Base-by-base conservation (phyloP, 2,329 filamentous ascomycete genomes). In the Epichloe brachyelytri region DNA sequence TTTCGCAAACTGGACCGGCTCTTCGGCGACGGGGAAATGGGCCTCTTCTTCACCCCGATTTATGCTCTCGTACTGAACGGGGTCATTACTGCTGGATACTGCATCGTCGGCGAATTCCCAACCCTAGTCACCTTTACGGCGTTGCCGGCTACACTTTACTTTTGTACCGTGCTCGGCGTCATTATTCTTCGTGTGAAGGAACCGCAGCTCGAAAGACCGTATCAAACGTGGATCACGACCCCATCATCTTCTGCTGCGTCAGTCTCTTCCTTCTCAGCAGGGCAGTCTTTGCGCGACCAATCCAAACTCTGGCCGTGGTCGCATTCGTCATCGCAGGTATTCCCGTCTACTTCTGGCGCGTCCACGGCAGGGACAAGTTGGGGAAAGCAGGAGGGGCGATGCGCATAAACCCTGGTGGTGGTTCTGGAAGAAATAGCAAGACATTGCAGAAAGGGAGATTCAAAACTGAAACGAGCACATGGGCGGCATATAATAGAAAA, bases 101-200 rank as follows among this genome's bases (percentile, higher is more conserved):
- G 95, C 55, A 62, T 86, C 2, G 82, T 95, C 5, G 93, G 93
- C 67, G 88, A 95, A 65, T 97, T 98, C 64, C 77, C 82, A 49
- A 95, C 91, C 0, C 78, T 98, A 2, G 78, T 97, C 52, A 97
- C 93, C 0, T 98, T 65, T 97, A 97, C 69, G 93, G 93, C 51
- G 93, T 98, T 12, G 93, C 93, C 0, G 90, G 90, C 14, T 98
- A 98, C 66, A 88, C 88, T 98, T 65, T 98, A 98, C 71, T 98
- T 98, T 67, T 72, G 95, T 51, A 94, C 91, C 0, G 93, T 98
- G 0, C 78, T 98, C 0, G 93, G 93, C 0, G 76, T 98, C 46
- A 96, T 98, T 55, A 79, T 98, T 49, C 74, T 98, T 55, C 78
- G 93, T 33, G 88, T 97, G 33, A 79, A 79, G 55, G 93, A 98